Conservation (phyloP, 768 basidiomycete species). For the Grammothele lineata region DNA sequence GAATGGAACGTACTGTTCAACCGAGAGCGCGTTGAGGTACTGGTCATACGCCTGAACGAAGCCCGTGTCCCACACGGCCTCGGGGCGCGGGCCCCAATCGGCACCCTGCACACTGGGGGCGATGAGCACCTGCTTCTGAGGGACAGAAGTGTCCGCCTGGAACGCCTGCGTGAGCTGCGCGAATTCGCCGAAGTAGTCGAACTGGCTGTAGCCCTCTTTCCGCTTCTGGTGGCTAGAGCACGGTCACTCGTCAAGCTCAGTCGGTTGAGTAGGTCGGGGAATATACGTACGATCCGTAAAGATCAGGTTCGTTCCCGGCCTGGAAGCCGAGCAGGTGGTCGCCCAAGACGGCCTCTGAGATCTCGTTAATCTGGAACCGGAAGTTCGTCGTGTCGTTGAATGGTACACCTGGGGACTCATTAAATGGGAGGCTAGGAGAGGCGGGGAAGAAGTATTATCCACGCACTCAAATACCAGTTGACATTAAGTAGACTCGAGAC, state of each 20-base stretch:
- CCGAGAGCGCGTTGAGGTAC: constrained; percentile 42
- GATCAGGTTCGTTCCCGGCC: constrained; percentile 55
- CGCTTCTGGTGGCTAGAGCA: constrained; percentile 36
- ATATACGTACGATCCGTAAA: constrained; percentile 40
- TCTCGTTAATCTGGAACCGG: constrained; percentile 32
- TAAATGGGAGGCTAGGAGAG: too few relatives aligned
- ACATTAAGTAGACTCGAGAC: constrained; percentile 37
- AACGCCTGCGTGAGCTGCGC: constrained; percentile 21
- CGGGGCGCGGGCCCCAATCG: constrained; percentile 42
- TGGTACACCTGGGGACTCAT: constrained; percentile 28
- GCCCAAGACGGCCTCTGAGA: constrained; percentile 38
- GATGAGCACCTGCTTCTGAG: constrained; percentile 45
- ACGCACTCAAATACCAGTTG: constrained; percentile 43
- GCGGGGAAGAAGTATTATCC: too few relatives aligned
- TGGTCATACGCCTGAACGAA: constrained; percentile 41
- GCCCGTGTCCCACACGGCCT: constrained; percentile 48
- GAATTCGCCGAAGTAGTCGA: constrained; percentile 29
- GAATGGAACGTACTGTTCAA: constrained; percentile 43
- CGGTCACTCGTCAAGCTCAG: too few relatives aligned
- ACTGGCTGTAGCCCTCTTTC: constrained; percentile 21
- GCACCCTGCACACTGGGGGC: constrained; percentile 56
- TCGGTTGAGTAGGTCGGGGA: too few relatives aligned
- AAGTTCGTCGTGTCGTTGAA: constrained; percentile 24
- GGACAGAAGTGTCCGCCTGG: constrained; percentile 18
- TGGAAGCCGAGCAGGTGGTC: constrained; percentile 40